Conservation (phyloP, 441 rosid genomes). For the Lepidium campestre region DNA sequence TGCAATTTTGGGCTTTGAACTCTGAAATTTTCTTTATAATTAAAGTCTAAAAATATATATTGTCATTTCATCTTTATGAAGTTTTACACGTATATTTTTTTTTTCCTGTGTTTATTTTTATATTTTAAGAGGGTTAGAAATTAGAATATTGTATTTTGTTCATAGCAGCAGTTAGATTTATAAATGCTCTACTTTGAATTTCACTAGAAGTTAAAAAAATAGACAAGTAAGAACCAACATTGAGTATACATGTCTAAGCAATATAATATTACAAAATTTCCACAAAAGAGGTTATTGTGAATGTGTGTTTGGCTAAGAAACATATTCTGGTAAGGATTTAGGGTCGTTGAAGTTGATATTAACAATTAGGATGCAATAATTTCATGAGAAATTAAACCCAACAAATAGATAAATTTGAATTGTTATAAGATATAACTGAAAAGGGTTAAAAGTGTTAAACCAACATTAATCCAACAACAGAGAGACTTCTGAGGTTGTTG, state of each 20-base stretch:
- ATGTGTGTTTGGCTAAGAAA: slow-evolving; percentile 13
- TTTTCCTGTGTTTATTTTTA: too few species aligned
- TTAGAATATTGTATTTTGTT: too few species aligned
- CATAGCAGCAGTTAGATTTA: too few species aligned
- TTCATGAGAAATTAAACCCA: slow-evolving; percentile 35
- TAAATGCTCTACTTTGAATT: too few species aligned
- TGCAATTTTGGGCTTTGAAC: too few species aligned
- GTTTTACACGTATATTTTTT: too few species aligned
- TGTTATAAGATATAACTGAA: not conserved
- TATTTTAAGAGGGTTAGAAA: too few species aligned
- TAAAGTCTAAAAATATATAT: too few species aligned
- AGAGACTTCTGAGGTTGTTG: slow-evolving; percentile 48
- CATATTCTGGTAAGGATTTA: slow-evolving; percentile 65
- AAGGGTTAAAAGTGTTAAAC: slow-evolving; percentile 26
- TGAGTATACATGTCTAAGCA: slow-evolving; percentile 27
- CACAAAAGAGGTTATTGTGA: not conserved
- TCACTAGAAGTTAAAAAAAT: too few species aligned
- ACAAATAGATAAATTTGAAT: not conserved
- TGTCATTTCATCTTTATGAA: too few species aligned
- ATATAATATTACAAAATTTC: slow-evolving; percentile 1
- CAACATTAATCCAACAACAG: slow-evolving; percentile 46
- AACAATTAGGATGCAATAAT: slow-evolving; percentile 45
- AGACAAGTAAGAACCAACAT: too few species aligned
- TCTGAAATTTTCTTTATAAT: too few species aligned
- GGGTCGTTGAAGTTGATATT: slow-evolving; percentile 44